Base-by-base conservation (phyloP, 768 basidiomycete species). In the Pluteus cervinus region DNA sequence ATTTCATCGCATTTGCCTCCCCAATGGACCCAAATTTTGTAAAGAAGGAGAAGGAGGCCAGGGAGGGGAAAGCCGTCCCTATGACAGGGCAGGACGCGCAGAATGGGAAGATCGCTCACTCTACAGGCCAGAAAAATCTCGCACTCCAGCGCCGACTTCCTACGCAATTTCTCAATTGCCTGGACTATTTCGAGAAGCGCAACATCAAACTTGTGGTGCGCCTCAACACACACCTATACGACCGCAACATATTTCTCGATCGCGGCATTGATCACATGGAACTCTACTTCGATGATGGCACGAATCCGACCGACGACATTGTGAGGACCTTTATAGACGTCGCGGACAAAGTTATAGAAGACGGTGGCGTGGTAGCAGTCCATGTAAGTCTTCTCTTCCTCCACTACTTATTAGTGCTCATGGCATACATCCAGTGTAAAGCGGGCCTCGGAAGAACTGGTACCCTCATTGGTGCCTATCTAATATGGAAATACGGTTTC, bases 401-500 rank as follows among this genome's bases (percentile, higher is more conserved):
- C n/a, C n/a, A n/a, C n/a, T n/a, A n/a, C n/a, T n/a, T n/a, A n/a
- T n/a, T n/a, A n/a, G n/a, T n/a, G n/a, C n/a, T n/a, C n/a, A n/a
- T n/a, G n/a, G n/a, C n/a, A n/a, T n/a, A n/a, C n/a, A n/a, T n/a
- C n/a, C 57, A 94, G 85, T 96, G 91, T 58, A 94, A 94, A 69
- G 96, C 96, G 33, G 96, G 96, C 28, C 72, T 99, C 8, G 96
- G 96, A 16, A 74, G 96, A 39, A 98, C 96, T 5, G 96, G 96
- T 3, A 94, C 92, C 4, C 70, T 99, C 42, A 94, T 99, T 44
- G 96, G 96, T 24, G 96, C 94, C 7, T 98, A 97, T 68, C 74
- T 99, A 39, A 88, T 96, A 44, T 99, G 96, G 87, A 97, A 97
- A 61, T 94, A 97, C 51, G 89, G 88, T 15, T 99, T 99, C 57